Base-by-base conservation (phyloP, 176 grass and related monocot genomes). In the Chloris gayana region DNA sequence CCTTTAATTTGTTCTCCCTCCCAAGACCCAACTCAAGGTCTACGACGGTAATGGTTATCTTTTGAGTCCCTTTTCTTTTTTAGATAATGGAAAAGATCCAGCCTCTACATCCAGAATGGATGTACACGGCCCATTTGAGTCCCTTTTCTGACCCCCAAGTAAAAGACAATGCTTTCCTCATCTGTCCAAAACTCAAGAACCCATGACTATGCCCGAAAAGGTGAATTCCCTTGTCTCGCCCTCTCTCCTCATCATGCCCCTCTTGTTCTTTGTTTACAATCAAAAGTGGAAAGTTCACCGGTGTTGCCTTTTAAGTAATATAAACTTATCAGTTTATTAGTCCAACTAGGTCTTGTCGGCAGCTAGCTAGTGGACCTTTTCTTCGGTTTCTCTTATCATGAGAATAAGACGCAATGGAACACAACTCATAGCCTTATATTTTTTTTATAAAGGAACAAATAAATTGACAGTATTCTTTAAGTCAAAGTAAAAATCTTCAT, bases 271-370 rank as follows among this genome's bases (percentile, higher is more conserved):
- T 79, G 5, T 70, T 46, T 70, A 14, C 12, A n/a, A 60, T 27
- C 0, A 45, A n/a, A 68, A 45, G 50, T 19, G 27, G 64, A 79
- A 73, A 57, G 76, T 32, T 38, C 59, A 46, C 53, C 30, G 32
- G 15, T 66, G 46, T 35, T 73, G 68, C 61, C 35, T 35, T 64
- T 65, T 78, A 46, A 58, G 60, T 58, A 73, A 85, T 67, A 85
- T 67, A 29, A 1, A 4, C 61, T 18, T 67, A 79, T 54, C 66
- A 22, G 63, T 85, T 58, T 67, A 58, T 58, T 67, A 58, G 69
- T 67, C 63, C 84, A 56, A 46, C 76, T 73, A 39, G 17, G 37
- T 66, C 59, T 85, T 74, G 76, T 86, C 76, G 76, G 84, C 84
- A 85, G 31, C 27, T 45, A 79, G 44, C 56, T 86, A 42, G 22